Conservation (phyloP, 768 basidiomycete genomes). For the Royoungia palumana region DNA sequence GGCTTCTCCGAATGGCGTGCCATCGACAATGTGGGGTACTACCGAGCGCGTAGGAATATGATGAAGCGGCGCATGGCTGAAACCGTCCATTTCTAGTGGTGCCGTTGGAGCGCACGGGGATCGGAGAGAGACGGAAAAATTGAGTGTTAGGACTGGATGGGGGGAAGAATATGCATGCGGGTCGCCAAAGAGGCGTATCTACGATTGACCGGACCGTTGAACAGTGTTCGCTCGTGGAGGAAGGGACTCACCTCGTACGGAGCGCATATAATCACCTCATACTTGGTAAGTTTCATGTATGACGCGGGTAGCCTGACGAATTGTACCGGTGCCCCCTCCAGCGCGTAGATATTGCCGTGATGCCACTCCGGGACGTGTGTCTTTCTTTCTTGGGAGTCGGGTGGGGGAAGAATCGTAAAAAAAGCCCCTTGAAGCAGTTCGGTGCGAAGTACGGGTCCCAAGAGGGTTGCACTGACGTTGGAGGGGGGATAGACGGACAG, state of each 20-base stretch:
- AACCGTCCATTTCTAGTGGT: neutral
- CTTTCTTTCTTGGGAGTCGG: constrained; percentile 27
- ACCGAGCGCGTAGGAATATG: constrained; percentile 53
- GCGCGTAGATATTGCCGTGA: constrained; percentile 81
- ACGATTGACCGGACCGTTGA: neutral
- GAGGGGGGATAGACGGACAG: constrained; percentile 54
- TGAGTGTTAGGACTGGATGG: constrained; percentile 55
- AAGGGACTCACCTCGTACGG: constrained; percentile 66
- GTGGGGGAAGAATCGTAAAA: constrained; percentile 60
- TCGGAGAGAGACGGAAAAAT: constrained; percentile 46
- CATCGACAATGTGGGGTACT: constrained; percentile 67
- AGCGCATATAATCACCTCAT: constrained; percentile 72
- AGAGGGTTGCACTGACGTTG: neutral
- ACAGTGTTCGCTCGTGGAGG: neutral
- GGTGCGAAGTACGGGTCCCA: constrained; percentile 49
- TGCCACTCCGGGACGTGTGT: constrained; percentile 55
- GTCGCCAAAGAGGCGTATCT: constrained; percentile 86
- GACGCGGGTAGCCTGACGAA: constrained; percentile 46
- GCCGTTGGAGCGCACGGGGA: constrained; percentile 4
- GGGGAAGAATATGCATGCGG: constrained; percentile 43
- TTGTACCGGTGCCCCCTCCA: constrained; percentile 51
- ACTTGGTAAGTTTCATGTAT: constrained; percentile 45
- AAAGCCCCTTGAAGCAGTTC: constrained; percentile 72
- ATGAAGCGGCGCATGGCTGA: constrained; percentile 25
- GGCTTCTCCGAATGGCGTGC: constrained; percentile 69